Conservation (phyloP, 2,329 filamentous ascomycete species). For the Aspergillus sp. region DNA sequence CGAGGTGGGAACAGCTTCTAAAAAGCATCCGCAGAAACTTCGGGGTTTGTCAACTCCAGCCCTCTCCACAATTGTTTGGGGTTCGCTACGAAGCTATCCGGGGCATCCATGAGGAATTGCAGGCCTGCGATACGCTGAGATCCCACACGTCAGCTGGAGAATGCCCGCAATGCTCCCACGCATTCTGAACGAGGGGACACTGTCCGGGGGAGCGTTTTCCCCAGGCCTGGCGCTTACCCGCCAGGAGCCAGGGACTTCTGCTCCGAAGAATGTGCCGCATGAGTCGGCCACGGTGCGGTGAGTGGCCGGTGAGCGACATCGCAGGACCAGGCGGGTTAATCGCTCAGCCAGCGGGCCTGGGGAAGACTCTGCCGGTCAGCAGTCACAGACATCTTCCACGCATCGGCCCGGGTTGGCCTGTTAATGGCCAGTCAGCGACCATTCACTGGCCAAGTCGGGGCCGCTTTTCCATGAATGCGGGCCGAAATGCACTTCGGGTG, state of each 20-base stretch:
- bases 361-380: conserved; percentile 15
- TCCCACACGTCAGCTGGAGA: conserved; percentile 2
- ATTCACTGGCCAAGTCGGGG: not conserved
- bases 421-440: not conserved
- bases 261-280: conserved; percentile 27
- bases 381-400: not conserved
- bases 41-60: conserved; percentile 21
- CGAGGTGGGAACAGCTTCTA: conserved; percentile 14
- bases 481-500: not conserved
- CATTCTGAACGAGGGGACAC: not conserved
- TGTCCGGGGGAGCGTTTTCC: conserved; percentile 35
- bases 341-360: conserved; percentile 1
- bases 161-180: not conserved
- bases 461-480: not conserved
- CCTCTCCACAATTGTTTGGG: conserved; percentile 26
- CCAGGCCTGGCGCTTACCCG: conserved; percentile 19
- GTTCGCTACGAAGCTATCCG: conserved; percentile 26
- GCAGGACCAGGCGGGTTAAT: not conserved
- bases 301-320: not conserved
- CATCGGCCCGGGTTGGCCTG: conserved; percentile 2
- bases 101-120: conserved; percentile 27
- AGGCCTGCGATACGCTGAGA: conserved; percentile 19
- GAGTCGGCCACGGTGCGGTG: not conserved
- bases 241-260: conserved; percentile 10
- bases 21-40: conserved; percentile 11